Evolutionary conservation across 1,139 yeast genomes (phyloP).

Genomic region (Candida tropicalis): DNA sequence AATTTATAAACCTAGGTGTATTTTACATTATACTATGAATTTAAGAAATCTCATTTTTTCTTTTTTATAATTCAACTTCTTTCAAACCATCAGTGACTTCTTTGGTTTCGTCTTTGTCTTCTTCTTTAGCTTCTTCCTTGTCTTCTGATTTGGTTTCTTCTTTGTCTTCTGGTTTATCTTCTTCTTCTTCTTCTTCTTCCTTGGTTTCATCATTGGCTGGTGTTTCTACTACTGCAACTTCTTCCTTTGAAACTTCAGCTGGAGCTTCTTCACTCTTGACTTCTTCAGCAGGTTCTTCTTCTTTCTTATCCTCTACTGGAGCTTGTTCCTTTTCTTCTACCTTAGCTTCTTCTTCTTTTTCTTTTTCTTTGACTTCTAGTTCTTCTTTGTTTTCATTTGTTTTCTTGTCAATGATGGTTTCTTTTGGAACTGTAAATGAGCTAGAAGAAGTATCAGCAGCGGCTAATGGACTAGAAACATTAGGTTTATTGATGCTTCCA

Average conservation of each 20-base stretch:
- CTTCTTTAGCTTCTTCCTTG: slow-evolving; percentile 13
- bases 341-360: slow-evolving; percentile 11
- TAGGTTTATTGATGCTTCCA: slow-evolving; percentile 11
- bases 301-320: slow-evolving; percentile 11
- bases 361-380: slow-evolving; percentile 8
- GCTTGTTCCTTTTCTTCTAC: slow-evolving; percentile 8
- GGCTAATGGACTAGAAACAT: slow-evolving; percentile 28
- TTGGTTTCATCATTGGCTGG: slow-evolving; percentile 1
- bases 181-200: slow-evolving; percentile 10
- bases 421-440: slow-evolving; percentile 42
- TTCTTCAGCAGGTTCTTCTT: slow-evolving; percentile 9
- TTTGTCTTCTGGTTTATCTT: slow-evolving; percentile 8
- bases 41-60: no score
- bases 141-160: slow-evolving; percentile 3
- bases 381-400: slow-evolving; percentile 6
- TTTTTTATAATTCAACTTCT: slow-evolving; percentile 14
- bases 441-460: slow-evolving; percentile 30
- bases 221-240: not conserved
- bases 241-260: not conserved
- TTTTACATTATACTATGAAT: no score
- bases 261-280: not conserved
- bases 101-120: slow-evolving; percentile 7
- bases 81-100: slow-evolving; percentile 13
- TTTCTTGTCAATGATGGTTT: slow-evolving; percentile 43
- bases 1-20: not conserved